Conservation (phyloP, 768 basidiomycete genomes). For the Calocybe cyanea region DNA sequence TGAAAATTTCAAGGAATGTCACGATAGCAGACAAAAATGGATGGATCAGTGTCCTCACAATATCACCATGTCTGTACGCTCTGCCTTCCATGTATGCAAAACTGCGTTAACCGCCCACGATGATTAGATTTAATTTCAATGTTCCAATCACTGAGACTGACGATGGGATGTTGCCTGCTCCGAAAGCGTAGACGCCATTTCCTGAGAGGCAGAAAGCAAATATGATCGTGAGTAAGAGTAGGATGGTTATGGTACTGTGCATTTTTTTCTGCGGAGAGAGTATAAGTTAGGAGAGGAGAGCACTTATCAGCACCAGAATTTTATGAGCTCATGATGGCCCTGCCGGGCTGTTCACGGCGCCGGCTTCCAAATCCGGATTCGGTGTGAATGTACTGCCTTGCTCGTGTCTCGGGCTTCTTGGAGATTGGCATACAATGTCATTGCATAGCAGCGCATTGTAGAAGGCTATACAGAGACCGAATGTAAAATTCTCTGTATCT, state of each 20-base stretch:
- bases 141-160: slow-evolving; percentile 24
- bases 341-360: slow-evolving; percentile 7
- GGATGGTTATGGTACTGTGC: slow-evolving; percentile 31
- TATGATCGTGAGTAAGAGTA: slow-evolving; percentile 44
- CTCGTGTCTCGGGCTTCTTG: slow-evolving; percentile 1
- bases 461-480: not conserved
- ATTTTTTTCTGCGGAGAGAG: slow-evolving; percentile 16
- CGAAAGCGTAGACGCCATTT: slow-evolving; percentile 68
- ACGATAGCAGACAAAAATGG: slow-evolving; percentile 5
- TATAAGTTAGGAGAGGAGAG: slow-evolving; percentile 8
- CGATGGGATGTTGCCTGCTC: slow-evolving; percentile 86
- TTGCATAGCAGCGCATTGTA: not conserved
- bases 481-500: no score
- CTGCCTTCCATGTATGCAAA: slow-evolving; percentile 85
- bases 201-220: slow-evolving; percentile 54
- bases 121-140: slow-evolving; percentile 15
- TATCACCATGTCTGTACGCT: slow-evolving; percentile 88
- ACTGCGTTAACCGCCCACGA: slow-evolving; percentile 26
- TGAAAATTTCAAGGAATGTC: slow-evolving; percentile 23
- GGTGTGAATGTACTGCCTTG: slow-evolving; percentile 1
- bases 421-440: not conserved
- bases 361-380: slow-evolving; percentile 16
- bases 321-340: not conserved
- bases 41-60: slow-evolving; percentile 41
- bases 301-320: not conserved